A percentile compares a stretch with the other conserved stretches of the same genome.
These are phyloP conservation scores for Ramalina intermedia DNA, from an alignment of 495 filamentous ascomycete species.

Conservation along the genomic window DNA sequence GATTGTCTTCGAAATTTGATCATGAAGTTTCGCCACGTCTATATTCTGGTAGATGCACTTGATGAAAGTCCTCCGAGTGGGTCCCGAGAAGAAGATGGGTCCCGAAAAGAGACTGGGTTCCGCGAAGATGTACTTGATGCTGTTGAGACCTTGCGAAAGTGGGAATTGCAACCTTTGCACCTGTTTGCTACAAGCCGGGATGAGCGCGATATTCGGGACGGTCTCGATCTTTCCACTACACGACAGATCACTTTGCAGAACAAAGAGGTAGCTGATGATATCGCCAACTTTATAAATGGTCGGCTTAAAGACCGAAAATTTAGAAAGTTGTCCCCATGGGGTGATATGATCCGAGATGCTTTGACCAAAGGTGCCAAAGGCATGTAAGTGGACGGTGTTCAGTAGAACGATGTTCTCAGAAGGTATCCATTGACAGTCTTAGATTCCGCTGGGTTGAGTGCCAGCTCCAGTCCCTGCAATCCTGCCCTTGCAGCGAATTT, in stretches of 20 bases:
- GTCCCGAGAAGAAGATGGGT: constrained; percentile 8
- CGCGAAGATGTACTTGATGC: constrained; percentile 16
- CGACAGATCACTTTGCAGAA: constrained; percentile 18
- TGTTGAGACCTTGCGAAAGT: constrained; percentile 16
- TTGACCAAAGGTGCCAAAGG: constrained; percentile 19
- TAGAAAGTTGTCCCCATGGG: constrained; percentile 15
- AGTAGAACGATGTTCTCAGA: background rate
- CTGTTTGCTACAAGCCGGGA: constrained; percentile 27
- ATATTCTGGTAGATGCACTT: constrained; percentile 18
- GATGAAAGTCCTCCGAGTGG: constrained; percentile 13
- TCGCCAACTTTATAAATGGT: constrained; percentile 18
- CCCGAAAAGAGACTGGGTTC: background rate
- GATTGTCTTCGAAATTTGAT: constrained; percentile 10
- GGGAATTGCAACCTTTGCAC: constrained; percentile 18
- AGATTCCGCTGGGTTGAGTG: constrained; percentile 30
- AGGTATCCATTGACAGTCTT: constrained; percentile 3
- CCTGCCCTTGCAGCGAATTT: constrained; percentile 13
- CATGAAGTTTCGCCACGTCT: constrained; percentile 11
- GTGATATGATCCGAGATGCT: constrained; percentile 16
- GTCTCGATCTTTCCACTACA: constrained; percentile 10
- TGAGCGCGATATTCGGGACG: constrained; percentile 22
- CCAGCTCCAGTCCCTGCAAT: constrained; percentile 19
- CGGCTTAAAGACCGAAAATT: constrained; percentile 18
- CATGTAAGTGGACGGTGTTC: constrained; percentile 16
- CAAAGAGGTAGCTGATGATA: constrained; percentile 18